Evolutionary conservation across 352 stramenopile genomes (phyloP).

Genomic region (Elongisporangium anandrum): DNA sequence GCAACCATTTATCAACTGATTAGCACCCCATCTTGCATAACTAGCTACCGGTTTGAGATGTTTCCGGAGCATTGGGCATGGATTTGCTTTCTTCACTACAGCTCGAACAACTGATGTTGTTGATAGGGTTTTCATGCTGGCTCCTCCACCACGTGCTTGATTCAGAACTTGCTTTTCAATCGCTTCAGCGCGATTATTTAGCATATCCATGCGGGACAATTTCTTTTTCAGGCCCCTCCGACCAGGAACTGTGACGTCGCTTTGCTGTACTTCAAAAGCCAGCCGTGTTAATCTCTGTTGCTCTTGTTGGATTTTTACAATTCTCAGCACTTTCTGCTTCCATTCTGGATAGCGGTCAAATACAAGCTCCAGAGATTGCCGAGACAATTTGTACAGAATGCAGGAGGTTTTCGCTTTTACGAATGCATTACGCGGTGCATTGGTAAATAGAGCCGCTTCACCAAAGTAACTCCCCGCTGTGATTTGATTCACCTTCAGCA

Average conservation of each 20-base stretch:
- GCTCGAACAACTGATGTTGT: constrained; percentile 4
- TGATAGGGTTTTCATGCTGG: constrained; percentile 8
- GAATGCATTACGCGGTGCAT: constrained; percentile 45
- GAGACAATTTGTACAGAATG: constrained; percentile 51
- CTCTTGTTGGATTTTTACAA: constrained; percentile 61
- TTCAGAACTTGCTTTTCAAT: constrained; percentile 49
- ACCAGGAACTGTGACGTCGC: constrained; percentile 3
- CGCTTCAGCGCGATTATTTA: constrained; percentile 41
- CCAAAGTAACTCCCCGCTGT: constrained; percentile 57
- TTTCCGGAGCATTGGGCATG: neutral
- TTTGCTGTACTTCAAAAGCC: constrained; percentile 32
- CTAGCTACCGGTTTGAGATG: constrained; percentile 1
- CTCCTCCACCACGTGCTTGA: constrained; percentile 16
- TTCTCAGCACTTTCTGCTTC: constrained; percentile 59
- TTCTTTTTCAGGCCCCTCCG: constrained; percentile 18
- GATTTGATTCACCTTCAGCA: constrained; percentile 58
- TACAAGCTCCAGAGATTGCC: constrained; percentile 50
- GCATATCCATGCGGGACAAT: constrained; percentile 32
- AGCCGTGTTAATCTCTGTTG: constrained; percentile 47
- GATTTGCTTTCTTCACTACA: constrained; percentile 1
- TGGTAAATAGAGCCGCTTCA: constrained; percentile 51
- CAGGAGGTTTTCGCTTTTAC: constrained; percentile 62
- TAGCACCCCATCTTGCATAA: constrained; percentile 2
- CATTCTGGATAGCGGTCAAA: constrained; percentile 58
- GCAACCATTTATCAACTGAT: constrained; percentile 24